Evolutionary conservation across 108 stramenopile species (phyloP).

Genomic region (Nitzschia sp.): DNA sequence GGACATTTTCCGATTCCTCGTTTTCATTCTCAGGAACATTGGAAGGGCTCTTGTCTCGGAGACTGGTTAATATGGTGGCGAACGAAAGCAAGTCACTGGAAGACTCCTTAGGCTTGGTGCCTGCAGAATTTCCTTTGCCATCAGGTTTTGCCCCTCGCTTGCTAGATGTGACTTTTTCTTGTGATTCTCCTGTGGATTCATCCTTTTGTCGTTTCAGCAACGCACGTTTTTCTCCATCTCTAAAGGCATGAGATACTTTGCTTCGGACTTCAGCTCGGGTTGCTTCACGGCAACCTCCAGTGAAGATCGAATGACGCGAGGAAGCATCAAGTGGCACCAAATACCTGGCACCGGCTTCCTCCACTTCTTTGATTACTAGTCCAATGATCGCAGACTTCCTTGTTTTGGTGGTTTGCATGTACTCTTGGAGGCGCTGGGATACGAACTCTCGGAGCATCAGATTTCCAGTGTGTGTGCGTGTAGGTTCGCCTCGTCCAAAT

Average conservation of each 20-base stretch:
- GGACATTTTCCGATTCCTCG: background rate
- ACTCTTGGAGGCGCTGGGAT: background rate
- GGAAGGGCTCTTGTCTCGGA: slow-evolving; percentile 1
- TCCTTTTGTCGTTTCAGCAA: slow-evolving; percentile 3
- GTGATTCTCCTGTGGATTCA: background rate
- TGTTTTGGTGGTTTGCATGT: slow-evolving; percentile 7
- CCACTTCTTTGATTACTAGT: slow-evolving; percentile 3
- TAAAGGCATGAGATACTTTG: slow-evolving; percentile 18
- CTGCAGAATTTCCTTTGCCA: background rate
- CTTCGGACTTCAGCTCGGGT: slow-evolving; percentile 10
- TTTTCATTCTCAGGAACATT: background rate
- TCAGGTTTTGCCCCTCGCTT: background rate
- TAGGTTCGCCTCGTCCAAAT: slow-evolving; percentile 16
- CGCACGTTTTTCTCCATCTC: slow-evolving; percentile 11
- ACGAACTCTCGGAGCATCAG: slow-evolving; percentile 5
- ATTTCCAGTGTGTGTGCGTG: slow-evolving; percentile 11
- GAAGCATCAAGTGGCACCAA: slow-evolving; percentile 7
- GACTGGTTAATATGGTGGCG: slow-evolving; percentile 8
- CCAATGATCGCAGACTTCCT: slow-evolving; percentile 9
- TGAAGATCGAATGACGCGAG: slow-evolving; percentile 2
- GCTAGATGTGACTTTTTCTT: background rate
- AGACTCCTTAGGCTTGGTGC: background rate
- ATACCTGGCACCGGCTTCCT: slow-evolving; percentile 2
- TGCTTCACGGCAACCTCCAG: slow-evolving; percentile 11
- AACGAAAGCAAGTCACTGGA: slow-evolving; percentile 5